phyloP scores from a whole-genome alignment of 768 basidiomycete species.

The Solioccasus polychromus region DNA sequence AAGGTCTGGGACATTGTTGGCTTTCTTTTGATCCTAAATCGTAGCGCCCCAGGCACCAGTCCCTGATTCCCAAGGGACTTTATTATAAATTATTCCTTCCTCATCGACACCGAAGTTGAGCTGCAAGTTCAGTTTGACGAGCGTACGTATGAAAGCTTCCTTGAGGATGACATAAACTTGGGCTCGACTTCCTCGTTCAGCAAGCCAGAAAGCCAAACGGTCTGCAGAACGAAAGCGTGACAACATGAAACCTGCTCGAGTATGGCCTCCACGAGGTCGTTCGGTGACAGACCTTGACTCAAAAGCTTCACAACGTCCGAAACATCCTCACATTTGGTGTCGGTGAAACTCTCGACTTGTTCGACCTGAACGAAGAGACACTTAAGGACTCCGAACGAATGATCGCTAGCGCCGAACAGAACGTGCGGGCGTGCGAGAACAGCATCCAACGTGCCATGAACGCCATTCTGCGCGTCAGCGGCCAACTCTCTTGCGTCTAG shows the following conservation, averaged over 20 bases:
- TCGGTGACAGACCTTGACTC: neutral
- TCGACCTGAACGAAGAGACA: slow-evolving; percentile 17
- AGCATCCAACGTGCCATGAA: slow-evolving; percentile 8
- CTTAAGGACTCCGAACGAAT: slow-evolving; percentile 6
- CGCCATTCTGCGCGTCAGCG: slow-evolving; percentile 2
- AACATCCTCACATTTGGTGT: slow-evolving; percentile 14
- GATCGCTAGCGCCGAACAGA: slow-evolving; percentile 6
- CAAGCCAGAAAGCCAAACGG: slow-evolving; percentile 11
- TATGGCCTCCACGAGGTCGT: neutral
- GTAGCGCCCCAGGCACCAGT: no score
- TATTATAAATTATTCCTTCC: no score
- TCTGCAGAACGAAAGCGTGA: slow-evolving; percentile 13
- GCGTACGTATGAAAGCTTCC: no score
- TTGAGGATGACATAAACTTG: no score
- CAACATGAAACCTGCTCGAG: slow-evolving; percentile 14
- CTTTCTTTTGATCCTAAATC: no score
- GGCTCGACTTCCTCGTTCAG: slow-evolving; percentile 4
- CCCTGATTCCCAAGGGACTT: no score
- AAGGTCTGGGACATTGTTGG: no score
- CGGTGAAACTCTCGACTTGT: slow-evolving; percentile 15
- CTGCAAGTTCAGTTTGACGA: no score
- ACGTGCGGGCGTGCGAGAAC: slow-evolving; percentile 1
- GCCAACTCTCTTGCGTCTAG: slow-evolving; percentile 4
- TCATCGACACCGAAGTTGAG: no score
- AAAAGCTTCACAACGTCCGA: slow-evolving; percentile 6